Conservation (phyloP, 169 alveolate genomes). For the Babesia bigemina region DNA sequence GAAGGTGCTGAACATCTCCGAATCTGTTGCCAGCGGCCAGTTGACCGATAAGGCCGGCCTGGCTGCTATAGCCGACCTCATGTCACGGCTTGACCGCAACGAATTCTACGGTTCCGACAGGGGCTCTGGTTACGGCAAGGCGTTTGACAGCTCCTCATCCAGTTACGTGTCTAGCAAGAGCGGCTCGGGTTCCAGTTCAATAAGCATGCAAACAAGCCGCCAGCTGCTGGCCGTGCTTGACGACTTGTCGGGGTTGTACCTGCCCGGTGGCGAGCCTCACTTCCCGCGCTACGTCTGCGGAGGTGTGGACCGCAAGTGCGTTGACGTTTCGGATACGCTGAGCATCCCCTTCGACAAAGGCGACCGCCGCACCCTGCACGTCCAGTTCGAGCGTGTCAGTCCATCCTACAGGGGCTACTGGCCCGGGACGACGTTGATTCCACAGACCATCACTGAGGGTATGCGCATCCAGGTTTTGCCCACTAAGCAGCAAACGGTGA, state of each 20-base stretch:
- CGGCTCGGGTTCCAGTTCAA: neutral
- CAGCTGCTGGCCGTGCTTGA: conserved; percentile 43
- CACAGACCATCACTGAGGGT: conserved; percentile 28
- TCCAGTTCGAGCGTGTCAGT: conserved; percentile 48
- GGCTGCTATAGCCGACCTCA: conserved; percentile 14
- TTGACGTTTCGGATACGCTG: conserved; percentile 31
- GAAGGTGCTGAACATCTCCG: conserved; percentile 36
- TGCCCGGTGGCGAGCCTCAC: conserved; percentile 66
- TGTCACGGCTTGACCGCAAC: conserved; percentile 14
- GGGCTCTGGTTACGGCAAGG: neutral
- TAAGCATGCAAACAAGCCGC: conserved; percentile 7
- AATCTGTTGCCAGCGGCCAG: conserved; percentile 17
- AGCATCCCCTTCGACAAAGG: conserved; percentile 66
- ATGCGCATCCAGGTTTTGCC: conserved; percentile 46
- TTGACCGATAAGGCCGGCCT: conserved; percentile 17
- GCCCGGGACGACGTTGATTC: conserved; percentile 39
- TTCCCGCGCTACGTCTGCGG: conserved; percentile 72
- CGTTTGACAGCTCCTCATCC: no score
- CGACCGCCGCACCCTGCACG: conserved; percentile 56
- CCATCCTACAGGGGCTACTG: neutral
- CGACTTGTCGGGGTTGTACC: conserved; percentile 36
- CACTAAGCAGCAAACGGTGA: conserved; percentile 13
- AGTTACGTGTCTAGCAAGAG: no score
- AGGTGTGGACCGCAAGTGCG: conserved; percentile 41
- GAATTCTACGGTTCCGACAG: neutral